These are phyloP conservation scores for Yueomyces sinensis DNA, from an alignment of 805 yeast species.

Conservation along the genomic window DNA sequence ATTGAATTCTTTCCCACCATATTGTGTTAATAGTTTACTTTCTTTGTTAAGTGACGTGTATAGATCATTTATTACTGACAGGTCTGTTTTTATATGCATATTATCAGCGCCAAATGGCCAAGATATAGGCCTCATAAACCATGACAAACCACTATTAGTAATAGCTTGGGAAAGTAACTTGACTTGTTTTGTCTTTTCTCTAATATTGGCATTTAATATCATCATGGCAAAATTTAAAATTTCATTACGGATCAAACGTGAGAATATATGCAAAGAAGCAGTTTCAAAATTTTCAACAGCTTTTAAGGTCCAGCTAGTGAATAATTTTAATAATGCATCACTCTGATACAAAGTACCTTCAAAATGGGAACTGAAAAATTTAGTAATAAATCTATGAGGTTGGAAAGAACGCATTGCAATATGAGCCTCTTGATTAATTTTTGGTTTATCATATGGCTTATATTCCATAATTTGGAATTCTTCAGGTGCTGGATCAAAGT, in stretches of 20 bases:
- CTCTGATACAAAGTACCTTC: slow-evolving; percentile 68
- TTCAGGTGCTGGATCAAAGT: slow-evolving; percentile 42
- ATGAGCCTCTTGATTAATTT: slow-evolving; percentile 38
- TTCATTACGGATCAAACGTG: slow-evolving; percentile 65
- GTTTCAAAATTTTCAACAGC: slow-evolving; percentile 37
- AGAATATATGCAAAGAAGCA: slow-evolving; percentile 76
- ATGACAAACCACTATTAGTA: slow-evolving; percentile 54
- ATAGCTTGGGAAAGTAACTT: slow-evolving; percentile 32
- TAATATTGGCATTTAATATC: slow-evolving; percentile 42
- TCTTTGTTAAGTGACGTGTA: slow-evolving; percentile 14
- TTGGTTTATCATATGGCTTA: slow-evolving; percentile 62
- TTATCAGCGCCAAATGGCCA: slow-evolving; percentile 83
- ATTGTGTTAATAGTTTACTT: slow-evolving; percentile 8
- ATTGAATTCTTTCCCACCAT: slow-evolving; percentile 35
- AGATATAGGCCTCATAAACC: slow-evolving; percentile 54
- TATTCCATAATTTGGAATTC: slow-evolving; percentile 75
- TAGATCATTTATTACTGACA: slow-evolving; percentile 42
- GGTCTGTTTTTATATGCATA: slow-evolving; percentile 57
- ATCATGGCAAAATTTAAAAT: slow-evolving; percentile 55
- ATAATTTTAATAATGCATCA: slow-evolving; percentile 52
- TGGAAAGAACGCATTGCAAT: slow-evolving; percentile 36
- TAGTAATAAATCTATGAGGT: slow-evolving; percentile 58
- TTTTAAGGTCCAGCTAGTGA: slow-evolving; percentile 43
- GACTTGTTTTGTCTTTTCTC: slow-evolving; percentile 34
- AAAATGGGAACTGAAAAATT: slow-evolving; percentile 60